These are phyloP conservation scores for Wickerhamomyces hampshirensis DNA, from an alignment of 805 yeast genomes.

Conservation along the genomic window DNA sequence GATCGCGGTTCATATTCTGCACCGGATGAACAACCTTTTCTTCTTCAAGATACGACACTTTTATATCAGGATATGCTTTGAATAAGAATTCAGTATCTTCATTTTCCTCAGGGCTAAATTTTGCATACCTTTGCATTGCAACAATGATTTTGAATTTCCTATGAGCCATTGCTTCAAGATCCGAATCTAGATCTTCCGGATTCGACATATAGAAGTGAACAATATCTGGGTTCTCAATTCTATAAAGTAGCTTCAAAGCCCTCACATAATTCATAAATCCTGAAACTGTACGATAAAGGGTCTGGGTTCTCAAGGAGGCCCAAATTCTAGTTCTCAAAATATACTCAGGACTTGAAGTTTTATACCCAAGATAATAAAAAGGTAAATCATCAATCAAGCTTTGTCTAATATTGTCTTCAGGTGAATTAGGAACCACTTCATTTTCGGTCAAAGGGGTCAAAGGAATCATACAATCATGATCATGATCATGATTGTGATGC, in stretches of 20 bases:
- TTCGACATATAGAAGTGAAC: conserved; percentile 38
- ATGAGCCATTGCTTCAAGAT: conserved; percentile 66
- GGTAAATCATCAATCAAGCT: conserved; percentile 59
- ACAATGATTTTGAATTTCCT: conserved; percentile 78
- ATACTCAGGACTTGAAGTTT: conserved; percentile 56
- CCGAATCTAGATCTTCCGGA: conserved; percentile 56
- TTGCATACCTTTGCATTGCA: conserved; percentile 81
- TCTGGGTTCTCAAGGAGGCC: conserved; percentile 83
- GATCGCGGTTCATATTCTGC: no score
- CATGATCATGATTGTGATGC: not conserved
- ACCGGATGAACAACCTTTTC: conserved; percentile 28
- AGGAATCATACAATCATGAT: conserved; percentile 4
- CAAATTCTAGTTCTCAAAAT: conserved; percentile 74
- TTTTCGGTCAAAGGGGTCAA: conserved; percentile 8
- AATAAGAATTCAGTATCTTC: conserved; percentile 64
- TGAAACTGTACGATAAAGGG: conserved; percentile 74
- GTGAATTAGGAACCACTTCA: conserved; percentile 32
- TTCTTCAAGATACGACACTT: conserved; percentile 50
- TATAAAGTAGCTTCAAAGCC: conserved; percentile 65
- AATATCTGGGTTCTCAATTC: conserved; percentile 59
- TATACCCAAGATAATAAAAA: conserved; percentile 68
- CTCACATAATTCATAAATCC: conserved; percentile 78
- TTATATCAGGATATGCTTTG: conserved; percentile 65
- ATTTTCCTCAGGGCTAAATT: conserved; percentile 59
- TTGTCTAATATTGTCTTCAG: conserved; percentile 31